phyloP scores from a whole-genome alignment of 345 rosid species.

The Salix koriyanagi region DNA sequence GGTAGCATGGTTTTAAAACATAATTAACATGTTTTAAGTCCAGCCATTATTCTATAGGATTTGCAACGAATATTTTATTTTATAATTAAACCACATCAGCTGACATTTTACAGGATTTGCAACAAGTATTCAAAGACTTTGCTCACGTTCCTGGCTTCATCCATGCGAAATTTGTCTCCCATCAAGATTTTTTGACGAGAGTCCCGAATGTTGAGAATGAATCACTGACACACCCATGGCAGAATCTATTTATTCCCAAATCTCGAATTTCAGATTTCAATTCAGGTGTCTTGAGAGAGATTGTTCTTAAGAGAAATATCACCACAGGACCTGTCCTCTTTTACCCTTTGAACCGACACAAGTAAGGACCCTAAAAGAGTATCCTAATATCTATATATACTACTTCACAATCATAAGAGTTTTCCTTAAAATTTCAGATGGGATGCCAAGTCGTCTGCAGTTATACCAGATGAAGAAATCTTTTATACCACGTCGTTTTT shows the following conservation, averaged over 20 bases:
- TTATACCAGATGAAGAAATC: slow-evolving; percentile 22
- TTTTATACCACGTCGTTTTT: slow-evolving; percentile 13
- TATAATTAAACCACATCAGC: too few relatives aligned
- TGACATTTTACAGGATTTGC: background rate
- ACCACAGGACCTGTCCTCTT: slow-evolving; percentile 20
- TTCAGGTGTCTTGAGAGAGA: slow-evolving; percentile 13
- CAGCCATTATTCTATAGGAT: too few relatives aligned
- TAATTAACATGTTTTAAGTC: too few relatives aligned
- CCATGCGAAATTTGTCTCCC: background rate
- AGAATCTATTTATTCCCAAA: slow-evolving; percentile 25
- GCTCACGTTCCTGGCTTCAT: background rate
- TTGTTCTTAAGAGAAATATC: slow-evolving; percentile 17
- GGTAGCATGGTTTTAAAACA: too few relatives aligned
- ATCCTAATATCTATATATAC: background rate
- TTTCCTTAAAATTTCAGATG: slow-evolving; percentile 14
- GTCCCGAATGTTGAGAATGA: background rate
- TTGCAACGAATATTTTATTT: too few relatives aligned
- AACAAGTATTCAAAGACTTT: background rate
- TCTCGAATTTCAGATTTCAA: slow-evolving; percentile 13
- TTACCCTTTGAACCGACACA: slow-evolving; percentile 20
- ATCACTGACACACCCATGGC: slow-evolving; percentile 21
- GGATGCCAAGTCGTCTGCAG: slow-evolving; percentile 19
- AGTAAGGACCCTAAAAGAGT: slow-evolving; percentile 4
- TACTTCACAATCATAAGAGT: background rate
- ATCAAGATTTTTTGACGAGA: slow-evolving; percentile 15